Percentiles rank a stretch among this genome's conserved stretches.
Conservation (phyloP, 805 yeast species). For the Candida methanosorbosa region DNA sequence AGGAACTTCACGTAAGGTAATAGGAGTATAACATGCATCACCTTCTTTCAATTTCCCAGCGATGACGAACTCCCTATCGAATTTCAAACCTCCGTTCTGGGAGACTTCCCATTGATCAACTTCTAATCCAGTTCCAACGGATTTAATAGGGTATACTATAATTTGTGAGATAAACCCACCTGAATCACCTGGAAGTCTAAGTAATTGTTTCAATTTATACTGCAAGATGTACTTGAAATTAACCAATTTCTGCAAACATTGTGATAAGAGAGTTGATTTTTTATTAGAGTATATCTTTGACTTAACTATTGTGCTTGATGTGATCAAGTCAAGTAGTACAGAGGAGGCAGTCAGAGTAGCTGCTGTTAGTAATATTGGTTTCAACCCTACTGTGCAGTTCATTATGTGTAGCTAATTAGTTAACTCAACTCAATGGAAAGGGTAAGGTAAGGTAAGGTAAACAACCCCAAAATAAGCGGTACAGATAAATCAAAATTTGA, state of each 20-base stretch:
- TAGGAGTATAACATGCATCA: conserved; percentile 6
- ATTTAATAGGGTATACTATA: conserved; percentile 22
- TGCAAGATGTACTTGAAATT: neutral
- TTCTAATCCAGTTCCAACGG: conserved; percentile 17
- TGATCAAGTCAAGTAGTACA: neutral
- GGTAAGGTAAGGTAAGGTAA: too few species aligned
- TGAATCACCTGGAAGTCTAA: conserved; percentile 6
- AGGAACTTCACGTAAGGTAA: conserved; percentile 9
- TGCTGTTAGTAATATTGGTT: too few species aligned
- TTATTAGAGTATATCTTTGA: too few species aligned
- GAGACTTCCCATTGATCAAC: conserved; percentile 18
- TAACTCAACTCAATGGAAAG: too few species aligned
- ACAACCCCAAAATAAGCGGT: too few species aligned
- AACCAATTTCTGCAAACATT: neutral
- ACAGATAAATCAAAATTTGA: too few species aligned
- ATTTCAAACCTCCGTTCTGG: conserved; percentile 16
- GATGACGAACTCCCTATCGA: conserved; percentile 19
- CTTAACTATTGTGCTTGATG: too few species aligned
- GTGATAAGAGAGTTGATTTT: neutral
- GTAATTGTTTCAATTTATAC: neutral
- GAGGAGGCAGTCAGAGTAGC: too few species aligned
- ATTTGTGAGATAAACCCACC: conserved; percentile 17
- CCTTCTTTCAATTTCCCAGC: conserved; percentile 8
- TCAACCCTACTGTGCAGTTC: too few species aligned
- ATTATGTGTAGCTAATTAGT: too few species aligned